These are phyloP conservation scores for Artemisia argyi DNA, from an alignment of 129 eudicot species.

Conservation along the genomic window DNA sequence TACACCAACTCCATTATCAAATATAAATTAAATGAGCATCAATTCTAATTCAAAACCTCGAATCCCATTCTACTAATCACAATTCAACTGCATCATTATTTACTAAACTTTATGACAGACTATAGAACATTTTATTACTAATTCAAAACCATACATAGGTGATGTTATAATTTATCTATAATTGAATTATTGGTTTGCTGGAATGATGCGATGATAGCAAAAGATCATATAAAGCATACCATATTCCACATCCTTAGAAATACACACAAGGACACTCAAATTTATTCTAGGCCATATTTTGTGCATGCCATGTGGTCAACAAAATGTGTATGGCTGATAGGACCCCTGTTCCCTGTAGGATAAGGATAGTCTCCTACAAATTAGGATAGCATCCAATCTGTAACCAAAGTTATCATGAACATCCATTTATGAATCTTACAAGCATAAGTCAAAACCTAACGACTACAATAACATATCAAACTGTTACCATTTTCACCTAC, in stretches of 20 bases:
- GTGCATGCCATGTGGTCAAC: constrained; percentile 10
- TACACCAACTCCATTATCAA: too few species aligned
- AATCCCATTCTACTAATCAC: background rate
- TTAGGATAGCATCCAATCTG: constrained; percentile 7
- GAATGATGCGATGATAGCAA: constrained; percentile 13
- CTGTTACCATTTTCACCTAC: too few species aligned
- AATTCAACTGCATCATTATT: constrained; percentile 8
- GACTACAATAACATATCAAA: too few species aligned
- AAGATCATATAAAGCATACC: constrained; percentile 20
- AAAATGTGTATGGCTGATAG: constrained; percentile 1
- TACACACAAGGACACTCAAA: background rate
- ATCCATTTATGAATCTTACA: background rate
- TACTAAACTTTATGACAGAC: background rate
- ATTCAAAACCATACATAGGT: constrained; percentile 1
- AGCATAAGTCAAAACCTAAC: too few species aligned
- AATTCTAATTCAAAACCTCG: constrained; percentile 5
- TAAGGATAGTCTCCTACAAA: too few species aligned
- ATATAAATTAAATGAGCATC: background rate
- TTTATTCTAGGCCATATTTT: background rate
- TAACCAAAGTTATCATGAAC: constrained; percentile 16
- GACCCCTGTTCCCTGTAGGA: background rate
- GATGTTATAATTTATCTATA: background rate
- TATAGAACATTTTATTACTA: background rate
- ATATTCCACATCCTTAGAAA: constrained; percentile 4
- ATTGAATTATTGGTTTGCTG: background rate